Evolutionary conservation across 2,329 filamentous ascomycete species (phyloP).

Genomic region (Aureobasidium sp.): DNA sequence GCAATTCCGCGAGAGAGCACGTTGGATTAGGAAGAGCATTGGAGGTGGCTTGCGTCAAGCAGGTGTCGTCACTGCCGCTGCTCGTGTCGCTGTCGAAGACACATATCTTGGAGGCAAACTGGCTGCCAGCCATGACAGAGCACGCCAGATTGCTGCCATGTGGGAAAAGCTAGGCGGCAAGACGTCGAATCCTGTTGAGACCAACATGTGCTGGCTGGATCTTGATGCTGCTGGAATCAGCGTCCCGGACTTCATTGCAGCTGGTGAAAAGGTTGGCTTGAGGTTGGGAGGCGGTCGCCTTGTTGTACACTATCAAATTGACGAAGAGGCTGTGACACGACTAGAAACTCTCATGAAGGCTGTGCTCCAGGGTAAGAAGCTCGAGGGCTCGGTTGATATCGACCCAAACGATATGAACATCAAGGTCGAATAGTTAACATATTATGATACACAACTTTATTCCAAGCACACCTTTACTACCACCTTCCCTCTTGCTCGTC

Average conservation of each 20-base stretch:
- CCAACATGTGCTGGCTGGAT: constrained; percentile 90
- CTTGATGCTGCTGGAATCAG: constrained; percentile 51
- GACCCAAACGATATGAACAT: constrained; percentile 14
- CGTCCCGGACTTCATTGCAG: constrained; percentile 43
- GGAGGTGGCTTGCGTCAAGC: constrained; percentile 71
- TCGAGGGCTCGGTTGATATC: constrained; percentile 18
- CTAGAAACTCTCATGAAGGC: constrained; percentile 48
- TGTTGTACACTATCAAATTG: constrained; percentile 66
- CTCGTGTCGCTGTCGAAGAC: constrained; percentile 68
- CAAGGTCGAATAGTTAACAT: constrained; percentile 11
- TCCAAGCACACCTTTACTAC: constrained; percentile 18
- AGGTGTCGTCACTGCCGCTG: constrained; percentile 67
- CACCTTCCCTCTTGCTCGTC: constrained; percentile 26
- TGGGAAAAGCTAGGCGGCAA: constrained; percentile 65
- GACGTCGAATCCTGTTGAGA: constrained; percentile 62
- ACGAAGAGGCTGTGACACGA: constrained; percentile 51
- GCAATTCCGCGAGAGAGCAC: constrained; percentile 53
- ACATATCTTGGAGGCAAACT: constrained; percentile 65
- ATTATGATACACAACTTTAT: not conserved
- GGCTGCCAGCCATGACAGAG: constrained; percentile 50
- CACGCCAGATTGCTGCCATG: constrained; percentile 51
- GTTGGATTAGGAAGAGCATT: constrained; percentile 73
- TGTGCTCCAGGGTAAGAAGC: constrained; percentile 22
- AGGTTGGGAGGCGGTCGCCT: constrained; percentile 49
- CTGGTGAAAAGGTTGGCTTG: constrained; percentile 50